Percentiles rank a stretch among this genome's conserved stretches.
These are phyloP conservation scores for Avena eriantha DNA, from an alignment of 176 grass and related monocot genomes.

Conservation along the genomic window DNA sequence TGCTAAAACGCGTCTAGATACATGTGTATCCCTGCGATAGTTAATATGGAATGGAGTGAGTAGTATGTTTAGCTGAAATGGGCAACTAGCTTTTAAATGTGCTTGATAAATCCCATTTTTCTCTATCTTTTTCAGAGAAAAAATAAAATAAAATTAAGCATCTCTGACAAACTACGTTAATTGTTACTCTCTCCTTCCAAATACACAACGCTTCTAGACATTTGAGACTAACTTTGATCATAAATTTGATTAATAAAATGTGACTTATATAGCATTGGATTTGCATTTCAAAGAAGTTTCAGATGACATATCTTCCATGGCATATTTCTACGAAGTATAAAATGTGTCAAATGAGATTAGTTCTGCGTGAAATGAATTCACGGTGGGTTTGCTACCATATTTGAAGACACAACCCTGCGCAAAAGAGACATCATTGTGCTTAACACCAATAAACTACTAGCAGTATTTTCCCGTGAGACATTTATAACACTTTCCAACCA, in stretches of 20 bases:
- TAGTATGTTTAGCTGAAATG: background rate
- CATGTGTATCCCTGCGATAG: too few relatives aligned
- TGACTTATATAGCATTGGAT: too few relatives aligned
- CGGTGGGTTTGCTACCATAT: background rate
- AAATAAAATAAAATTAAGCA: background rate
- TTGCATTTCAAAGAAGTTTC: too few relatives aligned
- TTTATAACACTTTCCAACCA: too few relatives aligned
- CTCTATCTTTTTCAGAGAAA: background rate
- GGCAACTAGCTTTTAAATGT: background rate
- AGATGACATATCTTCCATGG: too few relatives aligned
- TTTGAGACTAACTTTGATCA: too few relatives aligned
- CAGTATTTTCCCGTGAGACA: background rate
- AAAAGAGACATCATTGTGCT: background rate
- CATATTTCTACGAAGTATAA: background rate
- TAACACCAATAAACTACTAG: background rate
- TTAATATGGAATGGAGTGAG: too few relatives aligned
- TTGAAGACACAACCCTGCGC: background rate
- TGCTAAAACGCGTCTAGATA: too few relatives aligned
- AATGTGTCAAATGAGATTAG: background rate
- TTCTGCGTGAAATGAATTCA: background rate
- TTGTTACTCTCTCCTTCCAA: background rate
- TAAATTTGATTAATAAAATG: too few relatives aligned
- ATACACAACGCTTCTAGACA: too few relatives aligned
- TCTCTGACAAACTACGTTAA: background rate
- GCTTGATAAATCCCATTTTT: background rate